A percentile compares a stretch with the other conserved stretches of the same genome.
Conservation (phyloP, 2,329 filamentous ascomycete species). For the Chrysosporium queenslandicum region DNA sequence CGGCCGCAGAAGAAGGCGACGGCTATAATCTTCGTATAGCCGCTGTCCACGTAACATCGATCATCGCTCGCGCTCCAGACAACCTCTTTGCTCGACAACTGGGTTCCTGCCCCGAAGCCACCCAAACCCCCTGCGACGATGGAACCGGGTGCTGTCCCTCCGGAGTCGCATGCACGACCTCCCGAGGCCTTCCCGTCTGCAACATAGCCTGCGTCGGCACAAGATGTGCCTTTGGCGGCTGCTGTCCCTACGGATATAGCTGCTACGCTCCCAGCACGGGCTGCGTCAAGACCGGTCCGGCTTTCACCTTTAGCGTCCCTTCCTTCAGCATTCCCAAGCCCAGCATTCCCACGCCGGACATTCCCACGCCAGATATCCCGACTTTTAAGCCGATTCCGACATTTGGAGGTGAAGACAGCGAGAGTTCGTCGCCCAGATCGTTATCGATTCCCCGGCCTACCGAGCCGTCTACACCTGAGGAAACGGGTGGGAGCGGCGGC, state of each 20-base stretch:
- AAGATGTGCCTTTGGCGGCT: conserved; percentile 6
- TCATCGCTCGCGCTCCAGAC: conserved; percentile 2
- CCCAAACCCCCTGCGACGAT: conserved; percentile 3
- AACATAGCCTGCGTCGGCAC: neutral
- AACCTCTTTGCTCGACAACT: conserved; percentile 7
- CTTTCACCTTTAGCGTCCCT: neutral
- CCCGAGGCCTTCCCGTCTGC: conserved; percentile 2
- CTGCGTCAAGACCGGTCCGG: neutral
- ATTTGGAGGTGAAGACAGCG: neutral
- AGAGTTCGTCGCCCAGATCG: neutral
- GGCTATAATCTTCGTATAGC: conserved; percentile 1
- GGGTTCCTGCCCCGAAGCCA: conserved; percentile 1
- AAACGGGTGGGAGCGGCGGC: neutral
- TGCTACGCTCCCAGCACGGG: neutral
- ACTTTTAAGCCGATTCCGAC: neutral
- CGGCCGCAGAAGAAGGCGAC: neutral
- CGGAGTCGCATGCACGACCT: neutral
- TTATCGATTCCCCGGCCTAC: neutral
- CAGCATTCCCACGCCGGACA: neutral
- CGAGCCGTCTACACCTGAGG: neutral
- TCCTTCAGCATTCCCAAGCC: neutral
- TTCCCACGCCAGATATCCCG: neutral
- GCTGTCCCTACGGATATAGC: conserved; percentile 5
- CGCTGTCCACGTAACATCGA: conserved; percentile 6
- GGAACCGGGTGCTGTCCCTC: conserved; percentile 7